These are phyloP conservation scores for Chimonanthus salicifolius DNA, from an alignment of 164 flowering plant genomes.

Conservation along the genomic window DNA sequence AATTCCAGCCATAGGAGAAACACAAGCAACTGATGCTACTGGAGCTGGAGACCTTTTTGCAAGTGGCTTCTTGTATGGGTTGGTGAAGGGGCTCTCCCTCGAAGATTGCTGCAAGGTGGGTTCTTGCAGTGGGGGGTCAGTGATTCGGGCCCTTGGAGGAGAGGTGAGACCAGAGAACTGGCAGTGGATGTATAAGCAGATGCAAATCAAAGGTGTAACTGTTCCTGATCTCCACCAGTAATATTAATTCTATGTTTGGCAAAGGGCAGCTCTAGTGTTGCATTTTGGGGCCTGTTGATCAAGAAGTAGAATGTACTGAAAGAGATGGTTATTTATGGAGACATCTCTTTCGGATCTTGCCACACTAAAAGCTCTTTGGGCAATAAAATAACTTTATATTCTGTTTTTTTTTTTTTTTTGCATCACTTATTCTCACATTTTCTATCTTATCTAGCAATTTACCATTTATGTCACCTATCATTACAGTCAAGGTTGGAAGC, in stretches of 20 bases:
- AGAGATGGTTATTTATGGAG: neutral
- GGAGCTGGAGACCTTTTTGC: constrained; percentile 99
- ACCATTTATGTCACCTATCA: too few relatives aligned
- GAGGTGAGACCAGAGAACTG: constrained; percentile 84
- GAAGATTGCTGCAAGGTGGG: constrained; percentile 89
- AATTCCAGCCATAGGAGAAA: constrained; percentile 71
- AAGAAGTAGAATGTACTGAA: neutral
- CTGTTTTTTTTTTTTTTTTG: neutral
- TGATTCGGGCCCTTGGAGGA: constrained; percentile 83
- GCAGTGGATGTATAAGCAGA: constrained; percentile 92
- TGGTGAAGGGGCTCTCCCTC: constrained; percentile 68
- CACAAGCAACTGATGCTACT: constrained; percentile 75
- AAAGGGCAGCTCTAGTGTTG: constrained; percentile 4
- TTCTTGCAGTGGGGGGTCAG: constrained; percentile 92
- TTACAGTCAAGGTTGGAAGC: too few relatives aligned
- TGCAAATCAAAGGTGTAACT: constrained; percentile 69
- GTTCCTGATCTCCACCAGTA: constrained; percentile 32
- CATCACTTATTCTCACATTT: too few relatives aligned
- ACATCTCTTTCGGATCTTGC: neutral
- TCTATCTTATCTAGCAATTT: too few relatives aligned
- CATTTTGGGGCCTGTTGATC: constrained; percentile 1
- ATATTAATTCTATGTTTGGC: neutral
- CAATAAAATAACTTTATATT: neutral
- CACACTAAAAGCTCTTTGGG: neutral
- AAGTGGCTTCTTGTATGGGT: constrained; percentile 83